These are phyloP conservation scores for Glarea lozoyensis DNA, from an alignment of 495 filamentous ascomycete species.

Conservation along the genomic window DNA sequence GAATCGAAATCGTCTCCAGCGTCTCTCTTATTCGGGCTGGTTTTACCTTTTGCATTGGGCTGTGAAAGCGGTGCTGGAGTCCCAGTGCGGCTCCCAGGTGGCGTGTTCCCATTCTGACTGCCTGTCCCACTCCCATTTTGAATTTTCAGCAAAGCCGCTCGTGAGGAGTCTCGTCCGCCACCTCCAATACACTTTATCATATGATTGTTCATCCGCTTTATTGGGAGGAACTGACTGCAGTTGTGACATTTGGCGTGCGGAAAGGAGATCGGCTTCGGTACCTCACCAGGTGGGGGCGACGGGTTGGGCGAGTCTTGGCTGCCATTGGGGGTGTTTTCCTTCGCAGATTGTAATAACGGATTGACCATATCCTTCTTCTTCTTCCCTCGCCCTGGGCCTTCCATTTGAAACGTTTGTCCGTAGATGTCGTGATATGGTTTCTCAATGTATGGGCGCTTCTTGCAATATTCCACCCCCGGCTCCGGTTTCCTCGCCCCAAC, in stretches of 20 bases:
- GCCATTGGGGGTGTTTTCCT: conserved; percentile 35
- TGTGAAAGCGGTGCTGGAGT: conserved; percentile 47
- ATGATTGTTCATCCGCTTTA: conserved; percentile 60
- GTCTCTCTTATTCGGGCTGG: conserved; percentile 42
- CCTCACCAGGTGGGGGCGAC: conserved; percentile 36
- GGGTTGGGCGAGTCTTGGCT: conserved; percentile 38
- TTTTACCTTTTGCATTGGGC: conserved; percentile 13
- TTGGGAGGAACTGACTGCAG: conserved; percentile 51
- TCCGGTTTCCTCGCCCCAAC: conserved; percentile 51
- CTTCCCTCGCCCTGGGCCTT: conserved; percentile 45
- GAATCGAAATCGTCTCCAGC: conserved; percentile 21
- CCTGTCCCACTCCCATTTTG: conserved; percentile 38
- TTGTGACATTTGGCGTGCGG: conserved; percentile 65
- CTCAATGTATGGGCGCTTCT: conserved; percentile 62
- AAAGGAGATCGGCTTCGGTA: conserved; percentile 40
- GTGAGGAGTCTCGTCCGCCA: conserved; percentile 57
- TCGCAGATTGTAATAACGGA: conserved; percentile 38
- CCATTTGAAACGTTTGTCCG: conserved; percentile 59
- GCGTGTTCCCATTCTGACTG: conserved; percentile 41
- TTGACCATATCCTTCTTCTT: conserved; percentile 46
- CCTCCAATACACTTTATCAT: conserved; percentile 75
- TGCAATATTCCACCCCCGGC: conserved; percentile 62
- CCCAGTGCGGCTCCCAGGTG: conserved; percentile 47
- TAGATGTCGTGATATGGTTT: conserved; percentile 74
- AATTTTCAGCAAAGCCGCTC: conserved; percentile 46